phyloP scores from a whole-genome alignment of 305 asterid genomes.

The Rubia peregrina region DNA sequence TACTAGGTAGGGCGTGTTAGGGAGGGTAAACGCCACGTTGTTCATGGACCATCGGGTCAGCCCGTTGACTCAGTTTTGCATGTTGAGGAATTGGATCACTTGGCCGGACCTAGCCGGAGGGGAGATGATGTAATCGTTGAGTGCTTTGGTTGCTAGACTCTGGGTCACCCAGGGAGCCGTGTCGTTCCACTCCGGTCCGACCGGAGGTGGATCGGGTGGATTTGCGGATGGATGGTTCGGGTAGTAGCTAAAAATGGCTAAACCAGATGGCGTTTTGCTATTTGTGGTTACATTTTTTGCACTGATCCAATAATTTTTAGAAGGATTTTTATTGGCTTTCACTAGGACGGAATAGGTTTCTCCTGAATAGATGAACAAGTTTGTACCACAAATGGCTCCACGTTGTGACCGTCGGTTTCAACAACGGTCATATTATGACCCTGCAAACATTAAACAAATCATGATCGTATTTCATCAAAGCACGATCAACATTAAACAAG shows the following conservation, averaged over 20 bases:
- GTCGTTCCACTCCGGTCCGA: conserved; percentile 66
- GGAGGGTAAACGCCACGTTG: conserved; percentile 60
- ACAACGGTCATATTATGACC: conserved; percentile 87
- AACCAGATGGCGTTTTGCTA: conserved; percentile 48
- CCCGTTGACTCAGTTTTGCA: conserved; percentile 53
- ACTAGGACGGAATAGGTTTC: conserved; percentile 75
- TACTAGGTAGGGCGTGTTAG: conserved; percentile 65
- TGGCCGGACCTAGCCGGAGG: conserved; percentile 61
- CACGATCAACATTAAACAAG: too few relatives aligned
- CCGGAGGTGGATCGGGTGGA: conserved; percentile 50
- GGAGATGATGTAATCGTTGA: conserved; percentile 34
- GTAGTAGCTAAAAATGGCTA: conserved; percentile 62
- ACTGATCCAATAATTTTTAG: conserved; percentile 68
- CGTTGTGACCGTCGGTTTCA: conserved; percentile 83
- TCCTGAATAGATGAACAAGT: conserved; percentile 72
- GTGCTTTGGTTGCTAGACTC: conserved; percentile 45
- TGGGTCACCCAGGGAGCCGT: conserved; percentile 36
- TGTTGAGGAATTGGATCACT: conserved; percentile 70
- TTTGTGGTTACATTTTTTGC: conserved; percentile 50
- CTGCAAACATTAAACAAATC: conserved; percentile 11
- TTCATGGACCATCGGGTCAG: conserved; percentile 58
- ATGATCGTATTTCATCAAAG: not conserved
- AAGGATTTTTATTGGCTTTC: conserved; percentile 58
- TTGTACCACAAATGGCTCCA: conserved; percentile 67
- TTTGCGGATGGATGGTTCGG: conserved; percentile 49